These are phyloP conservation scores for Ascocoryne sarcoides DNA, from an alignment of 2,329 filamentous ascomycete genomes.

Conservation along the genomic window DNA sequence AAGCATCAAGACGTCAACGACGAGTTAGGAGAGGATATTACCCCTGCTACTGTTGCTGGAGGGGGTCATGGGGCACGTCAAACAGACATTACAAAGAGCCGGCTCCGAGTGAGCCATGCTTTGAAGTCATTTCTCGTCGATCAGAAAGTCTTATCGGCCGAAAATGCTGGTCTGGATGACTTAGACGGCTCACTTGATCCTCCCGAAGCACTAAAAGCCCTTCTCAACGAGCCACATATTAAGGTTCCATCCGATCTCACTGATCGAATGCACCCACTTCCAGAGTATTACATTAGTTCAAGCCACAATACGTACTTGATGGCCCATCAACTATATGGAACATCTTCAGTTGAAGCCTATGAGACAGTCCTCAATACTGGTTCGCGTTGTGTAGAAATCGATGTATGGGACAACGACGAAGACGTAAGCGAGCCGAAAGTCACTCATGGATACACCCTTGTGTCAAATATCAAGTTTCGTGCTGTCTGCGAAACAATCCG, in stretches of 20 bases:
- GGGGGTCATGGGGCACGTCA: conserved; percentile 16
- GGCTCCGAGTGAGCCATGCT: conserved; percentile 50
- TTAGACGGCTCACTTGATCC: conserved; percentile 29
- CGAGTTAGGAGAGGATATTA: conserved; percentile 6
- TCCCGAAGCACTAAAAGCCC: conserved; percentile 37
- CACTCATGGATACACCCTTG: conserved; percentile 60
- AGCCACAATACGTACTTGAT: conserved; percentile 67
- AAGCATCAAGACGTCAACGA: conserved; percentile 6
- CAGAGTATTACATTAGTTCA: conserved; percentile 65
- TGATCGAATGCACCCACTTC: conserved; percentile 50
- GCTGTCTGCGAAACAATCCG: conserved; percentile 57
- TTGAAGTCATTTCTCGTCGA: conserved; percentile 46
- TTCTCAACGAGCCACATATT: conserved; percentile 50
- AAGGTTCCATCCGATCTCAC: conserved; percentile 44
- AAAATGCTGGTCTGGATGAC: conserved; percentile 38
- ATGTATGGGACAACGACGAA: conserved; percentile 60
- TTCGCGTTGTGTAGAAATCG: conserved; percentile 63
- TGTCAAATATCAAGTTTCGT: conserved; percentile 57
- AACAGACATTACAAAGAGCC: conserved; percentile 39
- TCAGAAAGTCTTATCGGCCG: conserved; percentile 40
- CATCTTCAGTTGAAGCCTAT: conserved; percentile 54
- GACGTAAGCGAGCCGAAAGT: conserved; percentile 57
- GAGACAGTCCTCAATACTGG: conserved; percentile 52
- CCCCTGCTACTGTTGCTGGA: conserved; percentile 9
- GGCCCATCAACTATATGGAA: conserved; percentile 60